Percentiles rank a stretch among this genome's conserved stretches.
Evolutionary conservation across 768 basidiomycete genomes (phyloP).

Genomic region (Ephemerocybe angulata): DNA sequence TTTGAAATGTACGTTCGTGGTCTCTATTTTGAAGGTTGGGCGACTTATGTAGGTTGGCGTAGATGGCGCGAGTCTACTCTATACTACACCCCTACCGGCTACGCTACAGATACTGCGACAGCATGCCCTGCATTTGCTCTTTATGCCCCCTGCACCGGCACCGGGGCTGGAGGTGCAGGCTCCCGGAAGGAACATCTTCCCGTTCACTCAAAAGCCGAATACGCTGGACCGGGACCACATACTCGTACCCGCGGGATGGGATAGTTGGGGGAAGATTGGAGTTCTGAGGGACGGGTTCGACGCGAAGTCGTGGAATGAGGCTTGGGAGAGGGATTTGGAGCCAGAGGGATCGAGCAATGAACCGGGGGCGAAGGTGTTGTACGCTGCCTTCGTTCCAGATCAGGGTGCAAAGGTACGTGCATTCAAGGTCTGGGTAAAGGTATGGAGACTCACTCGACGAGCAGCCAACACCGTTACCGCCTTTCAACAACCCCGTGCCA

Average conservation of each 20-base stretch:
- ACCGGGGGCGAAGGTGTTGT: slow-evolving; percentile 67
- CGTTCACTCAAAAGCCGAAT: slow-evolving; percentile 85
- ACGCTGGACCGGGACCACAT: slow-evolving; percentile 90
- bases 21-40: too few relatives aligned
- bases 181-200: slow-evolving; percentile 74
- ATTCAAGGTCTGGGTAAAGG: slow-evolving; percentile 6
- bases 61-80: slow-evolving; percentile 94
- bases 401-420: slow-evolving; percentile 63
- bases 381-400: slow-evolving; percentile 69
- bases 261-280: slow-evolving; percentile 94
- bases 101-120: slow-evolving; percentile 76
- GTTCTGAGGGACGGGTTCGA: slow-evolving; percentile 92
- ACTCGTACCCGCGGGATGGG: slow-evolving; percentile 94
- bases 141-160: slow-evolving; percentile 71
- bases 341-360: slow-evolving; percentile 39
- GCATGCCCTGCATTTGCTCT: slow-evolving; percentile 80
- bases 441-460: slow-evolving; percentile 1
- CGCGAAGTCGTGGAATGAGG: slow-evolving; percentile 72
- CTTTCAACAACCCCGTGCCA: slow-evolving; percentile 75
- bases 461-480: slow-evolving; percentile 64
- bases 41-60: too few relatives aligned
- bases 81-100: slow-evolving; percentile 77
- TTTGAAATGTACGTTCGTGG: slow-evolving; percentile 72
- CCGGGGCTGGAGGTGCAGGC: slow-evolving; percentile 65
- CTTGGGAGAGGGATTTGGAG: slow-evolving; percentile 71